A percentile compares a stretch with the other conserved stretches of the same genome.
Conservation (phyloP, 208 protist genomes). For the Leishmania tarentolae region DNA sequence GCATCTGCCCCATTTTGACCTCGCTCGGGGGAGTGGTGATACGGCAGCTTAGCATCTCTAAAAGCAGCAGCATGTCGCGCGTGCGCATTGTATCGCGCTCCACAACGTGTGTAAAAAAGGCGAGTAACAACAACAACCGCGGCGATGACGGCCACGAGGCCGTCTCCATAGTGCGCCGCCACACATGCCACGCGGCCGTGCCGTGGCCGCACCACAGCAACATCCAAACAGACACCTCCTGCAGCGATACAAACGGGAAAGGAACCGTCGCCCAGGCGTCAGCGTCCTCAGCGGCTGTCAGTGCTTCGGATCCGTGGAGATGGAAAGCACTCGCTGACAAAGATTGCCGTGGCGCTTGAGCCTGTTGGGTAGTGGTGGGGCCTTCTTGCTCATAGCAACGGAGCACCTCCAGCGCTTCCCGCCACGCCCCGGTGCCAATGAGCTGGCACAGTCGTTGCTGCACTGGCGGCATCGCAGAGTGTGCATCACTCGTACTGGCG, state of each 20-base stretch:
- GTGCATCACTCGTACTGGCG: neutral
- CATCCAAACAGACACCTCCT: conserved; percentile 7
- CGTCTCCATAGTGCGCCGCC: neutral
- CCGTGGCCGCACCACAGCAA: conserved; percentile 14
- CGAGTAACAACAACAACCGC: conserved; percentile 36
- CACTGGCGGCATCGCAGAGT: conserved; percentile 1
- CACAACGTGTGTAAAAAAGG: conserved; percentile 51
- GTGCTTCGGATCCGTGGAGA: neutral
- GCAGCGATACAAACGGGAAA: neutral
- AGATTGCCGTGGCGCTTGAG: neutral
- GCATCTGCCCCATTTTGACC: neutral
- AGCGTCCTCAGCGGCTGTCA: neutral
- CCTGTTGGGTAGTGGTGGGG: neutral
- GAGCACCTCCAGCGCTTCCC: conserved; percentile 5
- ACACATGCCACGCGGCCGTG: conserved; percentile 12
- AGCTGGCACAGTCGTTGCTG: conserved; percentile 6
- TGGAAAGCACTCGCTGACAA: neutral
- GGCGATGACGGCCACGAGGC: conserved; percentile 1
- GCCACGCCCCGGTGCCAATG: conserved; percentile 11
- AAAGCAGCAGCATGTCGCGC: conserved; percentile 44
- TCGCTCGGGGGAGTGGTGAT: neutral
- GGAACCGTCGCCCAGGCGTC: neutral
- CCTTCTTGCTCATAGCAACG: neutral
- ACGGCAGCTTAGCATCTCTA: neutral
- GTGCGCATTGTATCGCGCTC: conserved; percentile 35